Evolutionary conservation across 768 basidiomycete species (phyloP), one percentile per base, ranked within the genome.

Genomic region (Mycena crocata): DNA sequence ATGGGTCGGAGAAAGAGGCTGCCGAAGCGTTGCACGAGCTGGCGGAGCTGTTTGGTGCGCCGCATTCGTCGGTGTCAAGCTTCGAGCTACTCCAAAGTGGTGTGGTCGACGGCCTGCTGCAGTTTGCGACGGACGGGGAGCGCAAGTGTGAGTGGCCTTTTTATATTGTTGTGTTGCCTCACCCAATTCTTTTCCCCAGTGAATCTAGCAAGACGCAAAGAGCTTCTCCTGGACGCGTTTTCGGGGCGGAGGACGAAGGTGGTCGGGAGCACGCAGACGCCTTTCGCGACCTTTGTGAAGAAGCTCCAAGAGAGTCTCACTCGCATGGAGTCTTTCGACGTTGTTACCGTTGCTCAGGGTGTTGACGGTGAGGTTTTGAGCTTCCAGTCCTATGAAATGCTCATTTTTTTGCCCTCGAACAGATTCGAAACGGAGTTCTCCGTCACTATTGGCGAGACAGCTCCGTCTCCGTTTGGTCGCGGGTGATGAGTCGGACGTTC

Each of bases 21-120:
- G 78, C 80, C 12, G 87, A 86, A 42, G 86, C 87, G 3, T 79
- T 98, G 34, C 84, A 84, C 66, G 90, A 92, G 69, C 82, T 99
- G n/a, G 93, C 93, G 2, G 86, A 86, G 35, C 84, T 95, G 44
- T 96, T 99, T 75, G 81, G 90, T 2, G 89, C 89, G 15, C 87
- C 91, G 30, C 86, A 88, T 74, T 87, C 86, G 6, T 92, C 95
- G 12, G 89, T 99, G 6, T 98, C 96, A 2, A 98, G 96, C 78
- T 99, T 99, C 70, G 98, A 99, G 80, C 79, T 99, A 50, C 81
- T 98, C 62, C 93, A 98, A 75, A 97, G 95, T 73, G 98, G 97
- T 3, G 87, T 98, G 6, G 92, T 98, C 2, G 95, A 96, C 71
- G 91, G 90, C 15, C 76, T 99, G 58, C 83, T 99, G 57, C 88